Evolutionary conservation across 306 rosid species (phyloP).

Genomic region (Sechiopsis laciniata): DNA sequence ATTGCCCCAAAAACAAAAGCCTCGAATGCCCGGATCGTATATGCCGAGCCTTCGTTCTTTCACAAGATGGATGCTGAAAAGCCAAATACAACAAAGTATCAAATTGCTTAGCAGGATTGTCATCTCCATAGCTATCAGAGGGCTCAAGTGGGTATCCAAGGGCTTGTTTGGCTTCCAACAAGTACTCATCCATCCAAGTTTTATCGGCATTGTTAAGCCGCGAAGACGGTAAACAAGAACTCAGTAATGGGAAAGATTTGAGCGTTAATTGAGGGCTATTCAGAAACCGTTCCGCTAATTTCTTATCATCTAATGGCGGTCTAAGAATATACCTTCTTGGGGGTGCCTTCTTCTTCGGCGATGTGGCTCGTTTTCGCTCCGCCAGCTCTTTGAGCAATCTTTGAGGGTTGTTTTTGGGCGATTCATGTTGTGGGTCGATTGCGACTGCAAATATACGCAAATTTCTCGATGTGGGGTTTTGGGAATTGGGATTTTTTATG

Average conservation of each 20-base stretch:
- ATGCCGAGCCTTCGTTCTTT: constrained; percentile 67
- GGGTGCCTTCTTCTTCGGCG: constrained; percentile 63
- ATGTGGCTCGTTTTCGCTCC: constrained; percentile 60
- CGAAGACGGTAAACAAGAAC: constrained; percentile 82
- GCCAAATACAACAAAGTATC: constrained; percentile 81
- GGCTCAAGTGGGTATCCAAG: constrained; percentile 86
- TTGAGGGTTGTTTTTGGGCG: constrained; percentile 72
- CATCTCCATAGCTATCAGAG: constrained; percentile 58
- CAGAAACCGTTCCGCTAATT: constrained; percentile 68
- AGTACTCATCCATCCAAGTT: constrained; percentile 82
- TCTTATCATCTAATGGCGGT: constrained; percentile 86
- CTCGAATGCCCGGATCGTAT: constrained; percentile 80
- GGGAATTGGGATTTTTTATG: constrained; percentile 27
- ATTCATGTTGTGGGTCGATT: constrained; percentile 55
- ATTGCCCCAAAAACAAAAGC: constrained; percentile 77
- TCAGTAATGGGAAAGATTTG: constrained; percentile 71
- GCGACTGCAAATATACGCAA: constrained; percentile 54
- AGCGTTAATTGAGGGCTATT: constrained; percentile 81
- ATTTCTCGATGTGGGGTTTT: constrained; percentile 23
- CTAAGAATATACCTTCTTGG: constrained; percentile 59
- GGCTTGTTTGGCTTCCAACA: constrained; percentile 90
- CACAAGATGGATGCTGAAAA: constrained; percentile 90
- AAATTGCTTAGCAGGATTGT: constrained; percentile 82
- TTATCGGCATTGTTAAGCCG: constrained; percentile 76
- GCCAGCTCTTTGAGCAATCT: constrained; percentile 84